These are phyloP conservation scores for Camellia sinensis DNA, from an alignment of 148 eudicot genomes.

Conservation along the genomic window DNA sequence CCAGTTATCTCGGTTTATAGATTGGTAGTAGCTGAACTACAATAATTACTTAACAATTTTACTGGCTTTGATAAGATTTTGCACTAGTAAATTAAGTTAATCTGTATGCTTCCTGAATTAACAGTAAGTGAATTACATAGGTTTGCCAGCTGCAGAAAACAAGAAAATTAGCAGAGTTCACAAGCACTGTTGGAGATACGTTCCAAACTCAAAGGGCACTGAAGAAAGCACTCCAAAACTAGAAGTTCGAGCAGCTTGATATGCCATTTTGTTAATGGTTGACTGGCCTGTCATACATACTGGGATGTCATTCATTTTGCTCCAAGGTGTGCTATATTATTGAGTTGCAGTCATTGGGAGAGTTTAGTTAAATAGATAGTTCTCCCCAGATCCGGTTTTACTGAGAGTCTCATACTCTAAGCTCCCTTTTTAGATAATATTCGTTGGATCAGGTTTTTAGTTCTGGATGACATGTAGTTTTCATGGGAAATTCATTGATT, in stretches of 20 bases:
- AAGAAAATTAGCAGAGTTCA: constrained; percentile 85
- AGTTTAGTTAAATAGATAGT: no score
- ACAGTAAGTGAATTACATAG: constrained; percentile 30
- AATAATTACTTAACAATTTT: background rate
- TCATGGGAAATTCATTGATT: no score
- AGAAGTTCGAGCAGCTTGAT: constrained; percentile 45
- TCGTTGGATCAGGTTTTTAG: background rate
- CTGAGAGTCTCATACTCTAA: no score
- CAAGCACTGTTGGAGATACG: constrained; percentile 78
- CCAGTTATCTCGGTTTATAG: background rate
- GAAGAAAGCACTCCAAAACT: constrained; percentile 33
- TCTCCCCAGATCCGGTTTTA: no score
- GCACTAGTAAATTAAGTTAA: background rate
- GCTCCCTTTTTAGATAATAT: background rate
- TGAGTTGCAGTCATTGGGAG: background rate
- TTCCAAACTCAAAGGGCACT: constrained; percentile 32
- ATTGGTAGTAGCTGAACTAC: background rate
- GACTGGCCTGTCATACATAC: background rate
- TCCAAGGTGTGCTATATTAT: background rate
- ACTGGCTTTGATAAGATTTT: background rate
- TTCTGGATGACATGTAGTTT: background rate
- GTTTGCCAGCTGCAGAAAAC: constrained; percentile 49
- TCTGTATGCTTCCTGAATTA: background rate
- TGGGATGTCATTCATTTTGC: constrained; percentile 2
- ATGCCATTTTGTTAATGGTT: background rate